phyloP scores from a whole-genome alignment of 176 grass and related monocot genomes.

The Avena sativa region DNA sequence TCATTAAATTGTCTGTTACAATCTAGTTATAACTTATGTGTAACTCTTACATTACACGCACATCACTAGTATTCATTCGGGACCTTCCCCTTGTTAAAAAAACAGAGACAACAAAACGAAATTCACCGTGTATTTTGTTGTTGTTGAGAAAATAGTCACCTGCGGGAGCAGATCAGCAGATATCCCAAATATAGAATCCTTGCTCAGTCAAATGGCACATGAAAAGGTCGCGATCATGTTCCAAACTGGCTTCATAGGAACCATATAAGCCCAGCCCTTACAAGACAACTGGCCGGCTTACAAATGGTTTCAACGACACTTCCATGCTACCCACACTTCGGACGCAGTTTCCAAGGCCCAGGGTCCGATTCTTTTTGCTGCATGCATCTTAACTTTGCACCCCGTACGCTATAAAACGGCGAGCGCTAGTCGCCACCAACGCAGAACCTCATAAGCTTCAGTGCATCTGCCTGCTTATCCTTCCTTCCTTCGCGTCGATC shows the following conservation, averaged over 20 bases:
- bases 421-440: not conserved
- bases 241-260: conserved; percentile 14
- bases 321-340: not conserved
- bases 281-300: not conserved
- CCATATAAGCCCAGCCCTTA: not conserved
- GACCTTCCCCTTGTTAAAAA: too few species aligned
- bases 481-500: not conserved
- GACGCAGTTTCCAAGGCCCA: not conserved
- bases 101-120: too few species aligned
- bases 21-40: too few species aligned
- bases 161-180: too few species aligned
- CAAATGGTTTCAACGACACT: not conserved
- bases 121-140: too few species aligned
- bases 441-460: not conserved
- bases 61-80: too few species aligned
- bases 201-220: too few species aligned
- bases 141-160: too few species aligned
- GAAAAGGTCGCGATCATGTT: too few species aligned
- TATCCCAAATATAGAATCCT: too few species aligned
- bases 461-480: not conserved
- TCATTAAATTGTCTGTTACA: too few species aligned
- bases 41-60: too few species aligned
- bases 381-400: not conserved
- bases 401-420: not conserved
- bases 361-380: not conserved